Base-by-base conservation (phyloP, 164 flowering plant species). In the Protea cynaroides region DNA sequence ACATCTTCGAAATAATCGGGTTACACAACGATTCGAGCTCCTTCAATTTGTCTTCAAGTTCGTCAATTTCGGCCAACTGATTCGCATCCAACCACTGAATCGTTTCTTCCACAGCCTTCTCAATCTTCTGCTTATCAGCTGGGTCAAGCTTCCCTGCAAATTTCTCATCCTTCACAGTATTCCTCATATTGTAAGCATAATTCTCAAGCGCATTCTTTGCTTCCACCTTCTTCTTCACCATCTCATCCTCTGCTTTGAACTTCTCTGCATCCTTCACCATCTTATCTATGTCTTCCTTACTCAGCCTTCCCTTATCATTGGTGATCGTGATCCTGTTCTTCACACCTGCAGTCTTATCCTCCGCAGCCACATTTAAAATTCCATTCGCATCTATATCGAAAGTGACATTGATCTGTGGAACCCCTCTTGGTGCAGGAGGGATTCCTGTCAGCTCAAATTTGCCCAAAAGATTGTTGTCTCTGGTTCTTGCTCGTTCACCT, bases 301-400 rank as follows among this genome's bases (percentile, higher is more conserved):
- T 44, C 49, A 44, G 11, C 49, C 53, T 50, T 12, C 53, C 53
- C 53, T 50, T 50, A 18, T 50, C 53, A 50, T 50, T 50, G 19
- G 11, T 44, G 17, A 53, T 53, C 11, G 56, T 53, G 24, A 53
- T 53, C 25, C 22, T 53, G 25, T 53, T 53, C 56, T 53, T 53
- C 25, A 53, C 56, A 6, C 56, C 56, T 8, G 56, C 56, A 53
- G 56, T 53, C 25, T 53, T 53, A 22, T 53, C 56, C 56, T 53
- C 56, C 7, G 56, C 56, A 4, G 56, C 21, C 25, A 21, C 56
- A 10, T 53, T 53, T 25, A 53, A 22, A 10, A 53, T 53, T 19
- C 56, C 56, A 22, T 53, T 53, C 7, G 56, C 56, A 21, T 18
- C n/a, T 1, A 50, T 18, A 8, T 50, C 21, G 53, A 50, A 44